Conservation (phyloP, 768 basidiomycete genomes). For the Mycena pura region DNA sequence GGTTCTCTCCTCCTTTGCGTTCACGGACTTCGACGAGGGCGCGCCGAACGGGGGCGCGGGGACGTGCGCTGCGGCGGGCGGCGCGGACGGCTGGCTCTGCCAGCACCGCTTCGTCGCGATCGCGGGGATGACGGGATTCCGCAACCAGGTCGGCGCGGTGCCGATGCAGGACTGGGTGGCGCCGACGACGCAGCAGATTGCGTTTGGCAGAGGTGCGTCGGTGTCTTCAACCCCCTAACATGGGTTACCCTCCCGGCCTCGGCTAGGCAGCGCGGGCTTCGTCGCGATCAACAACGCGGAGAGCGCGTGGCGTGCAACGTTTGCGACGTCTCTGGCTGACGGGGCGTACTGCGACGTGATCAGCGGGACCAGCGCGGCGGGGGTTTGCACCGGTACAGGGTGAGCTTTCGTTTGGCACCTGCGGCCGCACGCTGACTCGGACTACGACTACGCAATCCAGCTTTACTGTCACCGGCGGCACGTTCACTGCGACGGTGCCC, state of each 20-base stretch:
- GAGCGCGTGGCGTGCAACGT: conserved; percentile 59
- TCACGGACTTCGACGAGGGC: conserved; percentile 57
- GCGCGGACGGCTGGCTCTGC: conserved; percentile 65
- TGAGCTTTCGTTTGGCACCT: no score
- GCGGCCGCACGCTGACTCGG: no score
- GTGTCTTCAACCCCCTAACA: not conserved
- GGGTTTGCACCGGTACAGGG: conserved; percentile 58
- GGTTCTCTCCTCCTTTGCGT: conserved; percentile 65
- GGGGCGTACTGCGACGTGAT: conserved; percentile 73
- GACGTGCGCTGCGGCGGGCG: conserved; percentile 58
- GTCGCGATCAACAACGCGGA: conserved; percentile 74
- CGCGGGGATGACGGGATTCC: conserved; percentile 68
- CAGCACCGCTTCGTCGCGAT: conserved; percentile 68
- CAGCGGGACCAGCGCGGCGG: conserved; percentile 48
- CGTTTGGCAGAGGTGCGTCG: conserved; percentile 68
- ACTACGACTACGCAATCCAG: no score
- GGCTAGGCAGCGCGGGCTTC: conserved; percentile 61
- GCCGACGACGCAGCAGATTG: conserved; percentile 63
- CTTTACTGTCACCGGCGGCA: conserved; percentile 55
- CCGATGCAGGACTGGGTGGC: conserved; percentile 64
- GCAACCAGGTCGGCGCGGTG: conserved; percentile 60
- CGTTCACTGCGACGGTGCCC: conserved; percentile 56
- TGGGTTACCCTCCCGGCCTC: no score
- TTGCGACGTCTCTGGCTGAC: conserved; percentile 61
- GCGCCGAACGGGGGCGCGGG: conserved; percentile 61